Conservation (phyloP, 176 grass and related monocot genomes). For the Aegilops speltoides region DNA sequence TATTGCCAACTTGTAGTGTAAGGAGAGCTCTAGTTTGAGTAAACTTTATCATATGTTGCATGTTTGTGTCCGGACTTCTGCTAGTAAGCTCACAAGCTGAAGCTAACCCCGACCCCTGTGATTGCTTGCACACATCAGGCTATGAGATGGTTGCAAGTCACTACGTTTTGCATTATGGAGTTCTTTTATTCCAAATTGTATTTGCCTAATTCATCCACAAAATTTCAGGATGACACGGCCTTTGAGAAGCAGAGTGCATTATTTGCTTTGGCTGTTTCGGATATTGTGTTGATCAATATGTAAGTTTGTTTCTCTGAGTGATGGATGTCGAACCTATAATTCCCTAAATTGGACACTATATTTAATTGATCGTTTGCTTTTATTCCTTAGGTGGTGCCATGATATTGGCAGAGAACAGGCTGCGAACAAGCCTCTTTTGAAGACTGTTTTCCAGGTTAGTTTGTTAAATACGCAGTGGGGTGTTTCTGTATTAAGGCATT, state of each 20-base stretch:
- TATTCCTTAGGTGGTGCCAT: slow-evolving; percentile 88
- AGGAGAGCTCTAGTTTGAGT: not conserved
- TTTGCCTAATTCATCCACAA: slow-evolving; percentile 1
- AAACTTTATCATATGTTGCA: not conserved
- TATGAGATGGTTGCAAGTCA: slow-evolving; percentile 17
- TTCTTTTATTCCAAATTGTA: not conserved
- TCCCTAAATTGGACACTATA: slow-evolving; percentile 13
- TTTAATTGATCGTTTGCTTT: slow-evolving; percentile 23
- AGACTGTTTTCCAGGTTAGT: slow-evolving; percentile 95
- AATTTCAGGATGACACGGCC: slow-evolving; percentile 90
- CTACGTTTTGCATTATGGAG: slow-evolving; percentile 9
- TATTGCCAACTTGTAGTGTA: not conserved
- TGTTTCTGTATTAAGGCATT: not conserved
- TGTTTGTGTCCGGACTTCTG: not conserved
- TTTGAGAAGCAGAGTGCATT: slow-evolving; percentile 99
- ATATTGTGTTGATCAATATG: slow-evolving; percentile 99
- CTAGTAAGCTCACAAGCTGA: slow-evolving; percentile 5
- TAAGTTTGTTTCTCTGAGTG: slow-evolving; percentile 45
- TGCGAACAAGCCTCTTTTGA: slow-evolving; percentile 99
- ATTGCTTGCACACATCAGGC: not conserved
- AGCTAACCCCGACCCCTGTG: not conserved
- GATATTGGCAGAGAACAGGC: slow-evolving; percentile 99
- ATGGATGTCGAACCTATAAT: slow-evolving; percentile 2
- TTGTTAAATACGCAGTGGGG: slow-evolving; percentile 16
- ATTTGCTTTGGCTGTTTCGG: slow-evolving; percentile 97